These are phyloP conservation scores for Camillea tinctor DNA, from an alignment of 2,329 filamentous ascomycete species.

Conservation along the genomic window DNA sequence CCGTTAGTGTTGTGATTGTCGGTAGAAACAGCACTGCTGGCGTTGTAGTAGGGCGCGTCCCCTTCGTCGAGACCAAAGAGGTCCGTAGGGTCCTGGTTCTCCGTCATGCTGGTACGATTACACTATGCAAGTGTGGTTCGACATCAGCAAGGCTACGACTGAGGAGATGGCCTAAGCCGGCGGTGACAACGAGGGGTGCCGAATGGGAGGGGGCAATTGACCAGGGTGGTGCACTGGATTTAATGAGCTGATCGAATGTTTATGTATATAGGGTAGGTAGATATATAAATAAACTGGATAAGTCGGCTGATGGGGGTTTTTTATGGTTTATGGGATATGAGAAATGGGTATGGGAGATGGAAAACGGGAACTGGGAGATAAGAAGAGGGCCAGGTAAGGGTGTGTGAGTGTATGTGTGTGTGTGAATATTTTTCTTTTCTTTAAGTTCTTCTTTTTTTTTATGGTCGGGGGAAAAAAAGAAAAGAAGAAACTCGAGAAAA, in stretches of 20 bases:
- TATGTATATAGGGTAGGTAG: conserved; percentile 20
- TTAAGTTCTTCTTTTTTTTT: too few species aligned
- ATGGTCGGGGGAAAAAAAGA: conserved; percentile 4
- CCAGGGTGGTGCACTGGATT: conserved; percentile 13
- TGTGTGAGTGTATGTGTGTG: too few species aligned
- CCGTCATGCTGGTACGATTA: conserved; percentile 34
- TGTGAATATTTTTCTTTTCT: too few species aligned
- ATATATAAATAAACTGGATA: conserved; percentile 17
- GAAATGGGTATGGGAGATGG: neutral
- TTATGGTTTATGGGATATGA: too few species aligned
- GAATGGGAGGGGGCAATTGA: conserved; percentile 18
- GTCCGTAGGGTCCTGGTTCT: conserved; percentile 38
- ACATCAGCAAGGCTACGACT: conserved; percentile 28
- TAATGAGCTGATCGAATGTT: conserved; percentile 22
- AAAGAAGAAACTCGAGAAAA: conserved; percentile 1
- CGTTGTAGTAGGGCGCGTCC: conserved; percentile 31
- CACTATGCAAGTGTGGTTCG: conserved; percentile 35
- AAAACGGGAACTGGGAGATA: neutral
- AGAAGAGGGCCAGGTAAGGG: neutral
- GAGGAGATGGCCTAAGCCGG: neutral
- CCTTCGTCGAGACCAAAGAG: conserved; percentile 47
- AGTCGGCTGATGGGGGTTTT: conserved; percentile 3
- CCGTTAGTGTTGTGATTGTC: conserved; percentile 21
- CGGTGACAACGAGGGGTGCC: neutral
- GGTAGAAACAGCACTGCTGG: conserved; percentile 18